Base-by-base conservation (phyloP, 352 stramenopile species). In the Phytophthora hybrid region DNA sequence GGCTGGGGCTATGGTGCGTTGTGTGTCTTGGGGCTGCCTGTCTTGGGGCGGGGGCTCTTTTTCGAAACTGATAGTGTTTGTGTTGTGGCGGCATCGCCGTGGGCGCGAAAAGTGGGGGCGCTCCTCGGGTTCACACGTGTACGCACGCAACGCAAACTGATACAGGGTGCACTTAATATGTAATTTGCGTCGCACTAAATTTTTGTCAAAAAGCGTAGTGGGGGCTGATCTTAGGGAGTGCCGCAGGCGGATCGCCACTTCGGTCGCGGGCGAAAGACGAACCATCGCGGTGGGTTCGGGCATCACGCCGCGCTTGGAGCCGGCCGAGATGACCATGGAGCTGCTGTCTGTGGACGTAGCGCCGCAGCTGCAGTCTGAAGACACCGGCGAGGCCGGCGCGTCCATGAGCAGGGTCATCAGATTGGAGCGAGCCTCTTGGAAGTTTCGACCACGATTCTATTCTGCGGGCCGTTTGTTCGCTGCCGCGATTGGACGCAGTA, bases 201-300 rank as follows among this genome's bases (percentile, higher is more conserved):
- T n/a, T n/a, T n/a, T n/a, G n/a, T n/a, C n/a, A n/a, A n/a, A n/a
- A n/a, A n/a, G n/a, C n/a, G n/a, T n/a, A n/a, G n/a, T n/a, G n/a
- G n/a, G n/a, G n/a, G n/a, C n/a, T n/a, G n/a, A n/a, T n/a, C n/a
- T n/a, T n/a, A n/a, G n/a, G n/a, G n/a, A n/a, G n/a, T n/a, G n/a
- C n/a, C n/a, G 73, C 16, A 92, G 67, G 49, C 87, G 85, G 49
- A 94, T 85, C 51, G 76, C 79, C 32, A 85, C 74, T 61, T 94
- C 87, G 8, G 61, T 76, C 5, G 81, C 59, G 1, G 78, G 77
- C 21, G 85, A 90, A 29, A 94, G 71, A 39, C 84, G 85, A 65
- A 60, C 53, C 58, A 76, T 67, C 4, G 34, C 19, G 4, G 23
- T 26, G 37, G 73, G 68, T 59, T 76, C 46, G 29, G 73, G 68